phyloP scores from a whole-genome alignment of 148 eudicot species.

The Euryodendron excelsum region DNA sequence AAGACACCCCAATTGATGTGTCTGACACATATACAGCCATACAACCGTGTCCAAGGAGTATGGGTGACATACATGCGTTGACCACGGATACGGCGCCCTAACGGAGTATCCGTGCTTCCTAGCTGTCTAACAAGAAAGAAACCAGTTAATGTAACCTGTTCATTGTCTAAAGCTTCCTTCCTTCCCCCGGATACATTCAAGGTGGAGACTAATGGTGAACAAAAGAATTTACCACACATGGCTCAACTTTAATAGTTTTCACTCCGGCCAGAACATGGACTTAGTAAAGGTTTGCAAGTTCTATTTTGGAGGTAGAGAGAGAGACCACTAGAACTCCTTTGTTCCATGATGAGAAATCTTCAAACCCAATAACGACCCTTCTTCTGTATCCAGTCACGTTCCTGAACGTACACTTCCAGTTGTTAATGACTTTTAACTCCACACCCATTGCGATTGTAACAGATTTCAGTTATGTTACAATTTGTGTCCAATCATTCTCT shows the following conservation, averaged over 20 bases:
- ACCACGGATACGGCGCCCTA: too few species aligned
- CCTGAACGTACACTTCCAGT: too few species aligned
- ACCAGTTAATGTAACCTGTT: not conserved
- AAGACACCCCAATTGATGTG: too few species aligned
- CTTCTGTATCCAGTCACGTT: not conserved
- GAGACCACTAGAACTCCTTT: not conserved
- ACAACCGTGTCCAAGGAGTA: too few species aligned
- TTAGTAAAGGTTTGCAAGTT: not conserved
- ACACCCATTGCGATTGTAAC: not conserved
- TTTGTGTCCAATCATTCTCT: too few species aligned
- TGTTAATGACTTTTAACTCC: not conserved
- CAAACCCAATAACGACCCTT: not conserved
- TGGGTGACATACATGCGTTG: too few species aligned
- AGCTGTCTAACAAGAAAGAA: not conserved
- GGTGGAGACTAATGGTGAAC: not conserved
- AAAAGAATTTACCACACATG: not conserved
- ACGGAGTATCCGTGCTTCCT: too few species aligned
- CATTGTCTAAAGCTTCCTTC: not conserved
- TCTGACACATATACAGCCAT: too few species aligned
- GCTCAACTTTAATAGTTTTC: not conserved
- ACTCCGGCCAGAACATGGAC: not conserved
- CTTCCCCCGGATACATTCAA: not conserved
- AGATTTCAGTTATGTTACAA: not conserved
- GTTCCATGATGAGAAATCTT: constrained; percentile 2
- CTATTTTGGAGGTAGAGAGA: not conserved